Conservation (phyloP, 805 yeast species). For the Candida boleticola region DNA sequence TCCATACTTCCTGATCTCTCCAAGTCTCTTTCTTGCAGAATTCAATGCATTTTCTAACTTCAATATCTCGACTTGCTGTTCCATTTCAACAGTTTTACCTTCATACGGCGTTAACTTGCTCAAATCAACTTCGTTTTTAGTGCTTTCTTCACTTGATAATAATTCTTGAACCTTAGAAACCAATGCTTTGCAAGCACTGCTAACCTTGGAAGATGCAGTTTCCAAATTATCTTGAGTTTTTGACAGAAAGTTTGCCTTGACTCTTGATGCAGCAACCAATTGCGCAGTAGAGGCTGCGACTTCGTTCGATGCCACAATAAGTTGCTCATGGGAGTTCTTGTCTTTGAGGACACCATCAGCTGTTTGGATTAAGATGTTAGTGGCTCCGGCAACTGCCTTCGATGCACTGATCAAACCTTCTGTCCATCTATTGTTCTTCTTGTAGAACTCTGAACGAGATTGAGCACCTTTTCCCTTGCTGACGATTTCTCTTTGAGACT, state of each 20-base stretch:
- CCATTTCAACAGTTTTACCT: constrained; percentile 85
- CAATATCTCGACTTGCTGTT: constrained; percentile 86
- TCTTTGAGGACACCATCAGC: constrained; percentile 78
- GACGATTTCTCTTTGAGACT: constrained; percentile 79
- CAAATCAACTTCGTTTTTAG: constrained; percentile 53
- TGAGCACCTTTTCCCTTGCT: constrained; percentile 64
- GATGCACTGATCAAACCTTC: constrained; percentile 92
- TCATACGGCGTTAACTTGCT: constrained; percentile 70
- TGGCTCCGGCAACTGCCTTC: constrained; percentile 78
- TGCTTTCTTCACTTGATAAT: constrained; percentile 37
- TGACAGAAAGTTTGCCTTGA: constrained; percentile 74
- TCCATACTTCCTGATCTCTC: constrained; percentile 79
- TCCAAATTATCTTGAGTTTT: constrained; percentile 75
- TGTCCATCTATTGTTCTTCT: constrained; percentile 88
- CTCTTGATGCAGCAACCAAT: constrained; percentile 87
- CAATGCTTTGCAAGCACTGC: constrained; percentile 70
- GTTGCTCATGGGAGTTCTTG: constrained; percentile 70
- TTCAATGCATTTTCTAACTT: constrained; percentile 73
- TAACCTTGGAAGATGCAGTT: constrained; percentile 63
- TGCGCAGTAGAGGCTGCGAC: constrained; percentile 93
- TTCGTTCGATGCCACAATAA: constrained; percentile 87
- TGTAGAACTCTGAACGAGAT: constrained; percentile 72
- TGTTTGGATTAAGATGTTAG: constrained; percentile 76
- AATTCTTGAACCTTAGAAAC: constrained; percentile 69
- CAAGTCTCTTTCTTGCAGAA: constrained; percentile 74